Base-by-base conservation (phyloP, 2,329 filamentous ascomycete species). In the Thermoascus crustaceus region DNA sequence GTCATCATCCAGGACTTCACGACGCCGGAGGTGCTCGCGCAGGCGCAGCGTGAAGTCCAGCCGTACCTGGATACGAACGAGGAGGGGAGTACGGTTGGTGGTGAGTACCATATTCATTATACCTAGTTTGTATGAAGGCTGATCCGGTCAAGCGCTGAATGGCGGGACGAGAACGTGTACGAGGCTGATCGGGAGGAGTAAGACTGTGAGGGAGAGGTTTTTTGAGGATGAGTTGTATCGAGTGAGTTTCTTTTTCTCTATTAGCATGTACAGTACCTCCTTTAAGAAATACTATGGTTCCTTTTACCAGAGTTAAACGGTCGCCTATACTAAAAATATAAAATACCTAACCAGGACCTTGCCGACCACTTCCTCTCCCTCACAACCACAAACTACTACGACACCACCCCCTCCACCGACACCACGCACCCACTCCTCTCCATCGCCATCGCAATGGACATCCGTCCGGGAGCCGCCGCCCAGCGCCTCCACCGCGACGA, bases 401-500 rank as follows among this genome's bases (percentile, higher is more conserved):
- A 53, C 3, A 36, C 38, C 22, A 42, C 53, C 17, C 49, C 55
- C 7, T 39, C 46, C 4, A 48, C 50, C 1, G 55, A 55, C 17
- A 55, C 45, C 2, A 60, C 56, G 5, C 47, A 60, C 23, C 61
- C 60, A 2, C 41, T 61, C 1, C 50, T 64, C 5, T 60, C 56
- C 5, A 61, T 61, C 17, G 45, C 58, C 13, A 63, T 61, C 31
- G 57, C 61, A 1, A 60, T 63, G 49, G 53, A 55, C 30, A 55
- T 55, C 1, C 54, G 50, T 4, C 56, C 59, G 0, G 53, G 55
- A 3, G 55, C 52, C 2, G 38, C 45, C 4, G 47, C 58, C 1
- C 58, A 61, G 36, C 45, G 48, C 6, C 47, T 63, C 5, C 59
- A 63, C 34, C 55, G 60, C 4, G 58, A 62, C 36, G 60, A 64